Evolutionary conservation across 345 rosid species (phyloP).

Genomic region (Citrus hindsii): DNA sequence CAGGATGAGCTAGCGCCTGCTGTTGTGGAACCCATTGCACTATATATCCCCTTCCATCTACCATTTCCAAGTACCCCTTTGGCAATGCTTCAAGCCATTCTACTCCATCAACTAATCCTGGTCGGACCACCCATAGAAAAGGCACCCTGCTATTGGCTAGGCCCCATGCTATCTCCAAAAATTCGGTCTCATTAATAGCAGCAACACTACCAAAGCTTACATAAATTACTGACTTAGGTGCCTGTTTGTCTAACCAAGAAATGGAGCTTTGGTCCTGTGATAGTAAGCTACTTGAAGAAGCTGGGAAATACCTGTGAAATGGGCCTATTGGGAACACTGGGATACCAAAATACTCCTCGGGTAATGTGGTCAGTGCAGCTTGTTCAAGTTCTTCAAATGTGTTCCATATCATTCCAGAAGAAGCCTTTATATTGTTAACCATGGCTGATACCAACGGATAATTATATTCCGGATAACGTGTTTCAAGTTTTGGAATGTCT

Average conservation of each 20-base stretch:
- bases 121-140: not conserved
- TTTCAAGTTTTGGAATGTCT: constrained; percentile 30
- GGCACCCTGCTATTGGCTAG: not conserved
- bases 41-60: not conserved
- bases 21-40: not conserved
- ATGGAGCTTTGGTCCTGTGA: not conserved
- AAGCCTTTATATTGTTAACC: constrained; percentile 25
- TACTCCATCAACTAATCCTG: not conserved
- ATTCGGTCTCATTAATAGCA: not conserved
- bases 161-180: not conserved
- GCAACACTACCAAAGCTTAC: not conserved
- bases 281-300: not conserved
- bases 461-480: constrained; percentile 16
- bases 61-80: not conserved
- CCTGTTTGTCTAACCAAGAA: not conserved
- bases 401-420: constrained; percentile 50
- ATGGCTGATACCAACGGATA: constrained; percentile 7
- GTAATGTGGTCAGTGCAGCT: constrained; percentile 17
- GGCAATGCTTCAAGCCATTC: not conserved
- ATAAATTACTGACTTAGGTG: not conserved
- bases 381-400: constrained; percentile 47
- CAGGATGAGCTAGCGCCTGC: not conserved
- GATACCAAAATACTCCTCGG: not conserved
- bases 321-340: not conserved
- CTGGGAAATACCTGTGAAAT: not conserved